Evolutionary conservation across 257 asterid species (phyloP).

Genomic region (Rehmannia glutinosa): DNA sequence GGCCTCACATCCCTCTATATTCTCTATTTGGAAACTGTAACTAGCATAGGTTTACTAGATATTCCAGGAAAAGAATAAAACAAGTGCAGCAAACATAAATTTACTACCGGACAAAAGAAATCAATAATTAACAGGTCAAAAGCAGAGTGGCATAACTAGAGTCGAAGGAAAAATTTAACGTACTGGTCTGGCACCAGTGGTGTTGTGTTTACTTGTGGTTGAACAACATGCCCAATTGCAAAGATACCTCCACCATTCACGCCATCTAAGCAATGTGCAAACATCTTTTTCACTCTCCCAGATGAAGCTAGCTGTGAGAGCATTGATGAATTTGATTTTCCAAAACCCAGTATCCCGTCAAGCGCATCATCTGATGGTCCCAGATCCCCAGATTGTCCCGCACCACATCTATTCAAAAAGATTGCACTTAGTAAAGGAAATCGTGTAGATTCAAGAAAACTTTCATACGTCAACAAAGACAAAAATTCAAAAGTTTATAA

Average conservation of each 20-base stretch:
- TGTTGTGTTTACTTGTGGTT: constrained; percentile 91
- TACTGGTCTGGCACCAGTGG: constrained; percentile 84
- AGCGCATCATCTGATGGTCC: constrained; percentile 86
- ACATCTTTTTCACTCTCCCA: constrained; percentile 89
- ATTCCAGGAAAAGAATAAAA: not conserved
- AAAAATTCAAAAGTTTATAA: not conserved
- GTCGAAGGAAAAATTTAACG: constrained; percentile 29
- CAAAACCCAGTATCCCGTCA: constrained; percentile 97
- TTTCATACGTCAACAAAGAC: not conserved
- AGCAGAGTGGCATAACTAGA: constrained; percentile 12
- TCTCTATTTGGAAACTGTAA: constrained; percentile 6
- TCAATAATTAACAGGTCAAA: not conserved
- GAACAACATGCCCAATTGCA: constrained; percentile 99
- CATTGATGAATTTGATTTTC: constrained; percentile 90
- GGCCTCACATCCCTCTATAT: constrained; percentile 7
- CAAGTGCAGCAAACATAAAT: constrained; percentile 11
- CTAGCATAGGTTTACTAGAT: constrained; percentile 10
- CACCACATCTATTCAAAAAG: constrained; percentile 79
- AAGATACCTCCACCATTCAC: constrained; percentile 98
- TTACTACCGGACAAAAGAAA: constrained; percentile 5
- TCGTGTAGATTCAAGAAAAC: constrained; percentile 7
- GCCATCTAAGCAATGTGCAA: constrained; percentile 98
- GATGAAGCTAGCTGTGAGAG: constrained; percentile 95
- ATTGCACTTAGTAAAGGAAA: not conserved
- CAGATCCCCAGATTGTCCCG: constrained; percentile 75